phyloP scores from a whole-genome alignment of 352 stramenopile genomes.

The Phytophthora sojae region DNA sequence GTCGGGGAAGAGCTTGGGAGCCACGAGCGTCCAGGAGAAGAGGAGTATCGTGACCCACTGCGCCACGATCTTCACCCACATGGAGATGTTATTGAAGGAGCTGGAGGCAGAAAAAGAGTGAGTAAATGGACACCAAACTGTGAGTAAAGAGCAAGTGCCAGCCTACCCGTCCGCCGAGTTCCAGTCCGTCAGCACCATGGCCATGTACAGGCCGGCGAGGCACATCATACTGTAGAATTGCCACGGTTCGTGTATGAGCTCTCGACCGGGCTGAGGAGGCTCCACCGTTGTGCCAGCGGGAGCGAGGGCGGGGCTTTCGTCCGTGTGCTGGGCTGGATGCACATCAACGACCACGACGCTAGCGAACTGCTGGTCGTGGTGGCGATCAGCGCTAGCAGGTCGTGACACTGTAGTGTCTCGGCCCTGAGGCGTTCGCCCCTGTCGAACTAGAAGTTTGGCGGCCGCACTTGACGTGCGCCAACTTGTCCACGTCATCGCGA shows the following conservation, averaged over 20 bases:
- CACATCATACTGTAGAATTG: slow-evolving; percentile 95
- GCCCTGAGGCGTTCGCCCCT: neutral
- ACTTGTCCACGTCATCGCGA: slow-evolving; percentile 74
- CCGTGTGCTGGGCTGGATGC: slow-evolving; percentile 13
- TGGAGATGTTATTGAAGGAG: slow-evolving; percentile 82
- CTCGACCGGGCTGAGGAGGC: slow-evolving; percentile 35
- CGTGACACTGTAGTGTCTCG: neutral
- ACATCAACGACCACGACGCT: slow-evolving; percentile 67
- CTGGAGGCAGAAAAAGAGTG: slow-evolving; percentile 3
- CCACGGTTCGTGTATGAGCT: slow-evolving; percentile 82
- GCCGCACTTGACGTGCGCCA: slow-evolving; percentile 74
- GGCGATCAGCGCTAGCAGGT: slow-evolving; percentile 1
- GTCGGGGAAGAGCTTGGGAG: slow-evolving; percentile 94
- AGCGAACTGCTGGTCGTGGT: slow-evolving; percentile 22
- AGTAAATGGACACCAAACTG: neutral
- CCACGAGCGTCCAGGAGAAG: slow-evolving; percentile 95
- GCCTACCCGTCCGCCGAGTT: slow-evolving; percentile 80
- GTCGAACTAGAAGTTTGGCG: slow-evolving; percentile 67
- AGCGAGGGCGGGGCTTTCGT: neutral
- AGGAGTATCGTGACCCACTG: slow-evolving; percentile 95
- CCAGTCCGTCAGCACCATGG: slow-evolving; percentile 96
- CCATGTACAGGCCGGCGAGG: slow-evolving; percentile 93
- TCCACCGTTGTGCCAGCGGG: slow-evolving; percentile 58
- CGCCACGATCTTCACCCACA: slow-evolving; percentile 96
- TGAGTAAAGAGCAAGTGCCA: neutral